Evolutionary conservation across 2,329 filamentous ascomycete species (phyloP).

Genomic region (Diaporthe sp.): DNA sequence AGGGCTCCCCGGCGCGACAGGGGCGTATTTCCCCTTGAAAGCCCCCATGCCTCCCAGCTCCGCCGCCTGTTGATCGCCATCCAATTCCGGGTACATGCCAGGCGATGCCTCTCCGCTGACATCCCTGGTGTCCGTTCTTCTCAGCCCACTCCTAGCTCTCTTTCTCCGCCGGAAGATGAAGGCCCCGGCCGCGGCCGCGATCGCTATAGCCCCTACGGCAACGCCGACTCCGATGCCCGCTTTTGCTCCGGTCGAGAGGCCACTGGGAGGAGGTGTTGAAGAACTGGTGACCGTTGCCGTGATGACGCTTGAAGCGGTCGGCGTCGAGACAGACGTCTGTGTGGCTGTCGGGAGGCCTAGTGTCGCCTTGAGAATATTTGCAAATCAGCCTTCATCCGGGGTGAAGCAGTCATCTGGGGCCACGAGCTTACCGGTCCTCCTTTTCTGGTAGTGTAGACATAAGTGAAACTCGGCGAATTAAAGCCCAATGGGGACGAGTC

Average conservation of each 20-base stretch:
- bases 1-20: conserved; percentile 4
- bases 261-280: background rate
- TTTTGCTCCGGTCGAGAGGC: background rate
- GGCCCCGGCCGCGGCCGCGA: background rate
- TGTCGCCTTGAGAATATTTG: background rate
- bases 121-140: background rate
- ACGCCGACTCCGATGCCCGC: conserved; percentile 4
- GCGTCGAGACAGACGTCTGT: background rate
- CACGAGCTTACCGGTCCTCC: background rate
- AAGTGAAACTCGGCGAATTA: background rate
- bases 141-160: background rate
- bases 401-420: background rate
- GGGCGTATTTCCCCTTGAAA: background rate
- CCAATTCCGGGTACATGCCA: background rate
- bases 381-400: background rate
- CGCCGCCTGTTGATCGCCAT: background rate
- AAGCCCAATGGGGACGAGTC: background rate
- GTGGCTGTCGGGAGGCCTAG: background rate
- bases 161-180: conserved; percentile 1
- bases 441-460: background rate
- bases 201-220: background rate
- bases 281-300: background rate
- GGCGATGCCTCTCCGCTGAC: background rate
- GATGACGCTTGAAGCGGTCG: background rate
- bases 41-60: background rate